phyloP scores from a whole-genome alignment of 2,329 filamentous ascomycete genomes.

The Pestalotiopsis sp. region DNA sequence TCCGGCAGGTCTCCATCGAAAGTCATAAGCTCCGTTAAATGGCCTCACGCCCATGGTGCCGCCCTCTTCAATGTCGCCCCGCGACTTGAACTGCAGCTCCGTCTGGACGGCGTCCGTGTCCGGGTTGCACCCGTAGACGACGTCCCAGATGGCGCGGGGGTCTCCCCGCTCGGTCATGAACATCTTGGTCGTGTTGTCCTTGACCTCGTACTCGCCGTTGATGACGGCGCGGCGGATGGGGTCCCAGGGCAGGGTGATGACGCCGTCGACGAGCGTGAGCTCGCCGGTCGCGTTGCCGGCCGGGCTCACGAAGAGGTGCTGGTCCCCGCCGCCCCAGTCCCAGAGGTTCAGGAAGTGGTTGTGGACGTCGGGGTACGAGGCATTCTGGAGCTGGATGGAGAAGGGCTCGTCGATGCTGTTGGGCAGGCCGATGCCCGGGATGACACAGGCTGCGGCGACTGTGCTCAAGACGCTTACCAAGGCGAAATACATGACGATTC shows the following conservation, averaged over 20 bases:
- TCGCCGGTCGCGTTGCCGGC: slow-evolving; percentile 38
- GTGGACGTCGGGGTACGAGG: slow-evolving; percentile 37
- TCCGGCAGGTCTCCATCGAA: slow-evolving; percentile 44
- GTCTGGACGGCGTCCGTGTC: slow-evolving; percentile 42
- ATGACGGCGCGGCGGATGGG: slow-evolving; percentile 39
- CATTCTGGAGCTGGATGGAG: slow-evolving; percentile 38
- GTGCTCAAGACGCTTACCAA: slow-evolving; percentile 17
- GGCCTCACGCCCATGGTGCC: slow-evolving; percentile 43
- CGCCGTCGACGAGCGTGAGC: slow-evolving; percentile 39
- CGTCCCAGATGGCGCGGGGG: slow-evolving; percentile 41
- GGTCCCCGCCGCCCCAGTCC: slow-evolving; percentile 40
- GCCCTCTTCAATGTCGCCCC: slow-evolving; percentile 29
- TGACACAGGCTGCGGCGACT: slow-evolving; percentile 28
- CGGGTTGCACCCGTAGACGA: slow-evolving; percentile 43
- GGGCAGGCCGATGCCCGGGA: slow-evolving; percentile 30
- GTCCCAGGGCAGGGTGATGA: slow-evolving; percentile 35
- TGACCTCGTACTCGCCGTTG: slow-evolving; percentile 46
- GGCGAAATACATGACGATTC: not conserved
- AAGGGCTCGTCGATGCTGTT: slow-evolving; percentile 37
- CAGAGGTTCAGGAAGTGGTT: slow-evolving; percentile 39
- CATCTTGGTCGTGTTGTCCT: slow-evolving; percentile 49
- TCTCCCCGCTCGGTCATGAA: slow-evolving; percentile 49
- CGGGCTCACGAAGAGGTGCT: slow-evolving; percentile 40
- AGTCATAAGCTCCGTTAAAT: slow-evolving; percentile 40
- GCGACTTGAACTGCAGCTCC: slow-evolving; percentile 36